Evolutionary conservation across 140 eudicot species (phyloP), one percentile per base, ranked within the genome.

Genomic region (Ambrosia hybrid): DNA sequence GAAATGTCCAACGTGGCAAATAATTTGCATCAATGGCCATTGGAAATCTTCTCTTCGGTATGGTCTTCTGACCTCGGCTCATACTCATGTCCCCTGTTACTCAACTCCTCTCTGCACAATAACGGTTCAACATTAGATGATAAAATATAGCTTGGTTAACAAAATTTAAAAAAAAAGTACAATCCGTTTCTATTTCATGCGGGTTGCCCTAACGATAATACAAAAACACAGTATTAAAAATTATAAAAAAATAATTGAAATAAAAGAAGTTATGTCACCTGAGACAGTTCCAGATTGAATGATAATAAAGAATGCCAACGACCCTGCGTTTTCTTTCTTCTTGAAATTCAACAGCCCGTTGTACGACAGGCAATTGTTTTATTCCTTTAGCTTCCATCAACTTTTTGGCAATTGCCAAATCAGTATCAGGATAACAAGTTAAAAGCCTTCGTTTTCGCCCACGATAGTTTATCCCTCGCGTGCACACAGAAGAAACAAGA

Each of bases 361-460:
- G 90, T 4, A 94, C 85, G 57, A 94, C 99, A 15, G 97, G 99
- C 69, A 94, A 70, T 71, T 94, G 97, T 76, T 90, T 90, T 73
- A 94, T 80, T 58, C 85, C 99, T 84, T 85, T 90, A 9, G 97
- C 97, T 83, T 90, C 99, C 97, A 94, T 94, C 52, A 94, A 83
- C 68, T 90, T 91, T 86, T 86, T 94, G 55, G 99, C 96, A 59
- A 84, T 90, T 72, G 83, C 88, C 81, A 94, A 79, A 73, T 94
- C 97, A 67, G 97, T 94, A 76, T 94, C 99, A 12, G 97, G 99
- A 71, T 82, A 88, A 75, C 99, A 94, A n/a, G 90, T 90, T 78
- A 94, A 73, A 75, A 90, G 95, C 60, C 96, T 96, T 73, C 96
- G 89, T 70, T 86, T 82, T 77, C 84, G 76, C 64, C 99, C 99